These are phyloP conservation scores for Pleurostoma richardsiae DNA, from an alignment of 2,329 filamentous ascomycete species.

Conservation along the genomic window DNA sequence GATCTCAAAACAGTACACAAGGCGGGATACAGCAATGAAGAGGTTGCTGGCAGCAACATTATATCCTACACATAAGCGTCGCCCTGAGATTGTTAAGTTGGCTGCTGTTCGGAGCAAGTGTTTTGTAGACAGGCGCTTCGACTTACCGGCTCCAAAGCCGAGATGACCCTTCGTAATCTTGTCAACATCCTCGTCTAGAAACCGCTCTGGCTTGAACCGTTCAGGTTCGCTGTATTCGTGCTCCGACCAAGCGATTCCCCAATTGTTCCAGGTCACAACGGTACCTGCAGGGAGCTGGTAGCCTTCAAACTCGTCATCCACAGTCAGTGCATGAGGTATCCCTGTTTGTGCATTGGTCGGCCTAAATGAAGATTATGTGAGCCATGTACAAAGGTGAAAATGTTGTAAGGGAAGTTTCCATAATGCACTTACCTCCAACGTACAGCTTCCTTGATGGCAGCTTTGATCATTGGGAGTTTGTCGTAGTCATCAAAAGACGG, in stretches of 20 bases:
- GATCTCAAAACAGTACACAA: slow-evolving; percentile 21
- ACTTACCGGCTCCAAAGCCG: slow-evolving; percentile 24
- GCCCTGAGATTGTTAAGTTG: not conserved
- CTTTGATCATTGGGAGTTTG: too few relatives aligned
- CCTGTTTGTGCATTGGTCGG: too few relatives aligned
- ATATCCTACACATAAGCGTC: slow-evolving; percentile 27
- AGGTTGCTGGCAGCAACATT: slow-evolving; percentile 21
- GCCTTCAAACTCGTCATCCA: too few relatives aligned
- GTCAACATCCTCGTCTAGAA: not conserved
- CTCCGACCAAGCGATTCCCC: not conserved
- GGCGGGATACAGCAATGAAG: slow-evolving; percentile 22
- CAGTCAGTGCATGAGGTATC: too few relatives aligned
- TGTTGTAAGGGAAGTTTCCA: too few relatives aligned
- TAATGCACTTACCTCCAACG: too few relatives aligned
- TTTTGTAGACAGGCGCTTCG: not conserved
- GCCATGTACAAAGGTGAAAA: too few relatives aligned
- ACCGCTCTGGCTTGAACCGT: not conserved
- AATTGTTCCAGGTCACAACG: not conserved
- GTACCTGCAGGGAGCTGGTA: not conserved
- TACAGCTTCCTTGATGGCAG: too few relatives aligned
- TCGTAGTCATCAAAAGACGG: too few relatives aligned
- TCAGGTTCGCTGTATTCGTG: not conserved
- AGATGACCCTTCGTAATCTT: slow-evolving; percentile 22
- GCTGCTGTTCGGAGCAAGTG: not conserved
- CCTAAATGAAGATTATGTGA: too few relatives aligned